phyloP scores from a whole-genome alignment of 2,329 filamentous ascomycete species.

The Penicillium oxalicum region DNA sequence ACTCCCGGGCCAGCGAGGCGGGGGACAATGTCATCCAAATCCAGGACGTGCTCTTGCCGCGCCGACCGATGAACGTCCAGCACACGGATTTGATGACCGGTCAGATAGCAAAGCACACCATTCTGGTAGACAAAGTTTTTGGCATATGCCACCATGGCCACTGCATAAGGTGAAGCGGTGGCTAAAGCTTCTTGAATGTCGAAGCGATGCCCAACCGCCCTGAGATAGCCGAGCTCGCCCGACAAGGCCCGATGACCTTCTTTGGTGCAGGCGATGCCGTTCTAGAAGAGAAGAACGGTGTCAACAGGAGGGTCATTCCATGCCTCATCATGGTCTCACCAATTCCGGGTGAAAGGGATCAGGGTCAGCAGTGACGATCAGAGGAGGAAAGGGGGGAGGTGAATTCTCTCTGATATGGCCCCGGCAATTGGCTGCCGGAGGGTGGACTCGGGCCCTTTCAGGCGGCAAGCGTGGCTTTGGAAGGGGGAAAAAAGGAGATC shows the following conservation, averaged over 20 bases:
- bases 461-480: background rate
- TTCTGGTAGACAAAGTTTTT: slow-evolving; percentile 58
- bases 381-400: too few species aligned
- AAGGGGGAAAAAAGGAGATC: background rate
- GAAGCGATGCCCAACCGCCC: slow-evolving; percentile 54
- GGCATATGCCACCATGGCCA: slow-evolving; percentile 54
- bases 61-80: slow-evolving; percentile 51
- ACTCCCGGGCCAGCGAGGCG: slow-evolving; percentile 30
- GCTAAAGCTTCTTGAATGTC: slow-evolving; percentile 58
- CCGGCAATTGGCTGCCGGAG: too few species aligned
- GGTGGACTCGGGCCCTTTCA: background rate
- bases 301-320: background rate
- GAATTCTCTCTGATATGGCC: too few species aligned
- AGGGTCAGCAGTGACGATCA: too few species aligned
- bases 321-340: too few species aligned
- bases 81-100: slow-evolving; percentile 50
- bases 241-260: slow-evolving; percentile 40
- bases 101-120: slow-evolving; percentile 60
- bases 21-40: slow-evolving; percentile 43
- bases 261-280: slow-evolving; percentile 37
- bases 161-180: slow-evolving; percentile 56
- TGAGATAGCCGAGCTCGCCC: slow-evolving; percentile 42
- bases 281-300: slow-evolving; percentile 29
- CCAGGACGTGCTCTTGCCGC: slow-evolving; percentile 50
- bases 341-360: too few species aligned